phyloP scores from a whole-genome alignment of 306 rosid genomes.

The Gleditsia sinensis region DNA sequence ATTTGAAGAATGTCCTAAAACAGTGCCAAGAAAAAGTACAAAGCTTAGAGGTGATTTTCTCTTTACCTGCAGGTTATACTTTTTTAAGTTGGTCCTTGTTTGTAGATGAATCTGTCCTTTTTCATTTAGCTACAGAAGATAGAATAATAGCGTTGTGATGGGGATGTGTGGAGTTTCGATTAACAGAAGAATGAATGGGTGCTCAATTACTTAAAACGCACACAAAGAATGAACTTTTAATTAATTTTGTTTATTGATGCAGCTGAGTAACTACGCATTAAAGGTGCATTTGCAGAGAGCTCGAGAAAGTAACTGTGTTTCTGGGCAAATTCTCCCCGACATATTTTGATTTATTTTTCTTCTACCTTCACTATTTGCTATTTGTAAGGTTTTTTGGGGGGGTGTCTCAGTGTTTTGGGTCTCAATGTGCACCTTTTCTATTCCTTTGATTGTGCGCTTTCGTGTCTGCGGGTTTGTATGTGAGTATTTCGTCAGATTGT shows the following conservation, averaged over 20 bases:
- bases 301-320: slow-evolving; percentile 32
- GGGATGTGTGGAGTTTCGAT: no score
- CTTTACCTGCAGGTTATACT: not conserved
- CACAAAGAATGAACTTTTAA: not conserved
- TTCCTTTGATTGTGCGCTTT: no score
- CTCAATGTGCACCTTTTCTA: not conserved
- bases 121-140: not conserved
- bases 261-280: slow-evolving; percentile 45
- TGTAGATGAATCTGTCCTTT: not conserved
- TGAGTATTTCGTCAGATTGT: no score
- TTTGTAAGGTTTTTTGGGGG: no score
- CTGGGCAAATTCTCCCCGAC: slow-evolving; percentile 41
- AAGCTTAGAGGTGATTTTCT: slow-evolving; percentile 38
- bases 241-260: slow-evolving; percentile 18
- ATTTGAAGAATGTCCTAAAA: slow-evolving; percentile 34
- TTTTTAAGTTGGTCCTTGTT: not conserved
- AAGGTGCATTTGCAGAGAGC: slow-evolving; percentile 50
- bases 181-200: no score
- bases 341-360: slow-evolving; percentile 25
- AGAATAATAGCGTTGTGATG: no score
- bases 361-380: not conserved
- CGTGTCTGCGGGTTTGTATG: no score
- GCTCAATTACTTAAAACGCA: no score
- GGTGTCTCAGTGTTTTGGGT: not conserved
- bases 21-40: slow-evolving; percentile 48